phyloP scores from a whole-genome alignment of 164 flowering plant species.

The Chimonanthus praecox region DNA sequence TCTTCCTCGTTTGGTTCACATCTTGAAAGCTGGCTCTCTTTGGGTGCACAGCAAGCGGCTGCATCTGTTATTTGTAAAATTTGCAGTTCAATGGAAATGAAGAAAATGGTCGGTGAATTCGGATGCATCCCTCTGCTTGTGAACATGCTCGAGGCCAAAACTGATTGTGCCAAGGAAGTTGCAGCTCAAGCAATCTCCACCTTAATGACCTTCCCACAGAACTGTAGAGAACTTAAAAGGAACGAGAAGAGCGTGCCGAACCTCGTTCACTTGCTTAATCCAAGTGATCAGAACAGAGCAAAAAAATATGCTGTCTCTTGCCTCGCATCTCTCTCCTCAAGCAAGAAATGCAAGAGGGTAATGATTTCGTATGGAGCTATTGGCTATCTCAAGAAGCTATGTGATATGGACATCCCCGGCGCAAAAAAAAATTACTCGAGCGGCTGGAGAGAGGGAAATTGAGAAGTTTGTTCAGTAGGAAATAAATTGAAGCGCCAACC shows the following conservation, averaged over 20 bases:
- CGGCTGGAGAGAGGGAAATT: constrained; percentile 71
- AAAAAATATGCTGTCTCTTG: constrained; percentile 78
- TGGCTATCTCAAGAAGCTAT: constrained; percentile 83
- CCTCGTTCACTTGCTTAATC: constrained; percentile 77
- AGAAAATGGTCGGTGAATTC: constrained; percentile 58
- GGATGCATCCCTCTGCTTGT: constrained; percentile 72
- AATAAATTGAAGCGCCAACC: constrained; percentile 19
- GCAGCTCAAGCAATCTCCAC: constrained; percentile 73
- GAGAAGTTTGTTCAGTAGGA: constrained; percentile 58
- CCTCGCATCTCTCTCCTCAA: constrained; percentile 51
- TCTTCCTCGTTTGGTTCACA: constrained; percentile 67
- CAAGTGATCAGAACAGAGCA: constrained; percentile 74
- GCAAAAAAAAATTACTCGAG: constrained; percentile 79
- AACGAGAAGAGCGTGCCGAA: constrained; percentile 74
- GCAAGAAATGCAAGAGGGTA: constrained; percentile 74
- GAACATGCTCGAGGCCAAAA: constrained; percentile 72
- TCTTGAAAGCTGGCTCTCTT: constrained; percentile 67
- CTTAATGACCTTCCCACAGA: constrained; percentile 42
- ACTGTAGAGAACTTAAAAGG: constrained; percentile 58
- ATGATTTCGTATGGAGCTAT: constrained; percentile 93
- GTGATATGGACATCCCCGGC: constrained; percentile 76
- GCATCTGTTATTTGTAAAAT: constrained; percentile 60
- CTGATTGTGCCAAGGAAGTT: constrained; percentile 57
- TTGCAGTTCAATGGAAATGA: constrained; percentile 57
- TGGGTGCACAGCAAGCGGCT: constrained; percentile 80